Base-by-base conservation (phyloP, 176 grass and related monocot species). In the Carex kokanica region DNA sequence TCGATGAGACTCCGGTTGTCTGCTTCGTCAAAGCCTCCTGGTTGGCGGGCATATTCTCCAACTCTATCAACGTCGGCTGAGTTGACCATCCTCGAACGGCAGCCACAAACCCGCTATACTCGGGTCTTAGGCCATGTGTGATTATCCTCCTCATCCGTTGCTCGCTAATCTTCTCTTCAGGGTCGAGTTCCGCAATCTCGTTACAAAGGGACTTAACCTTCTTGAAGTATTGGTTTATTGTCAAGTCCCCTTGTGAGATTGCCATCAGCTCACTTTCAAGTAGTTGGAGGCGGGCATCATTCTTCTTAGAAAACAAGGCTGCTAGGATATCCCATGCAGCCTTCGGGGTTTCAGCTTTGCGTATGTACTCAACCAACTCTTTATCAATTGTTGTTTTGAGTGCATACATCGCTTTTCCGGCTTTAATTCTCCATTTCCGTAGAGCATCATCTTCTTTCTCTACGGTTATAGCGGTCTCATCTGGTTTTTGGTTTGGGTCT, bases 1-100 rank as follows among this genome's bases (percentile, higher is more conserved):
- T 53, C 0, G 13, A 1, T 13, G 51, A 53, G 8, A 53, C 51
- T 53, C 0, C 10, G 8, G 10, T 10, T 10, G 13, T 53, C 8
- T 53, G 51, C 0, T 53, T 53, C 2, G 51, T 10, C 2, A 53
- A 13, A 53, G 60, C 60, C 40, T 84, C 32, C 20, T 83, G 7
- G 15, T 69, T 72, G 18, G 23, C 8, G 0, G 84, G 51, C 3
- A 86, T 10, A 80, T 90, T 86, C 27, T 87, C 62, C 1, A 86
- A 7, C 34, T 90, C 72, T 0, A 80, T 7, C 0, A 74, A 20
- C 2, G 84, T 62, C 45, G 72, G 53, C 54, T 86, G 15, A 41
- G 56, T 86, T 63, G 43, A 32, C 51, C 78, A 80, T 6, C 51
- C 60, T 40, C 27, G 63, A 0, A 86, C 41, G 6, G 13, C 31